phyloP scores from a whole-genome alignment of 108 stramenopile genomes.

The Seminavis robusta region DNA sequence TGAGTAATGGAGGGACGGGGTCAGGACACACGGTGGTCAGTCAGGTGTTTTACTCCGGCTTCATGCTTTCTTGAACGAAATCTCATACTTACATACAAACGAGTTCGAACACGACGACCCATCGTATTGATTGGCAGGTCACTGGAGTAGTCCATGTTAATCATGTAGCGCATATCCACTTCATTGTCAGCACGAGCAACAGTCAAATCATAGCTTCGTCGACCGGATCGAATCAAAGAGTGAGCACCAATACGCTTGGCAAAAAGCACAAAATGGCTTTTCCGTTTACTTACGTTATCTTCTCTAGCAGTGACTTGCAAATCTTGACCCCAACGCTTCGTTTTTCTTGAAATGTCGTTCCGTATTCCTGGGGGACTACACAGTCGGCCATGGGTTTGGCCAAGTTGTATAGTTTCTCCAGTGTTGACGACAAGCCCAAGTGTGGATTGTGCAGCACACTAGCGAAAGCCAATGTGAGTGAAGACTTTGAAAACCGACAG shows the following conservation, averaged over 20 bases:
- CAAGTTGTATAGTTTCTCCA: slow-evolving; percentile 84
- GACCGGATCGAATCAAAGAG: not conserved
- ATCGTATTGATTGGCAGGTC: slow-evolving; percentile 95
- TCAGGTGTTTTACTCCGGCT: too few species aligned
- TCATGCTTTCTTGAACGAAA: too few species aligned
- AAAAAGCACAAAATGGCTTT: slow-evolving; percentile 1
- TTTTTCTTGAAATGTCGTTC: slow-evolving; percentile 83
- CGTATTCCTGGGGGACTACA: slow-evolving; percentile 98
- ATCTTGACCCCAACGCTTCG: slow-evolving; percentile 87
- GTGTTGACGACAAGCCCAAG: slow-evolving; percentile 67
- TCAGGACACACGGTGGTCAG: too few species aligned
- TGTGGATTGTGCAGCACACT: slow-evolving; percentile 90
- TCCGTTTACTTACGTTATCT: slow-evolving; percentile 73
- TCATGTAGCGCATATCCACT: slow-evolving; percentile 92
- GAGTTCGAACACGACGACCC: slow-evolving; percentile 93
- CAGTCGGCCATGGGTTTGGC: slow-evolving; percentile 92
- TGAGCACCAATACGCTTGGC: too few species aligned
- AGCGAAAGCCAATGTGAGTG: slow-evolving; percentile 13
- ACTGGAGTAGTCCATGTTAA: slow-evolving; percentile 88
- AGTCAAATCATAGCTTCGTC: slow-evolving; percentile 61
- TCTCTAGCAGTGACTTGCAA: slow-evolving; percentile 89
- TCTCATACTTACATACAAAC: too few species aligned
- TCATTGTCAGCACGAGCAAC: slow-evolving; percentile 88
- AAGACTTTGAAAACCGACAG: not conserved
- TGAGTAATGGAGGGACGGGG: too few species aligned